Evolutionary conservation across 2,329 filamentous ascomycete species (phyloP), one percentile per base, ranked within the genome.

Genomic region (Paecilomyces variotii): DNA sequence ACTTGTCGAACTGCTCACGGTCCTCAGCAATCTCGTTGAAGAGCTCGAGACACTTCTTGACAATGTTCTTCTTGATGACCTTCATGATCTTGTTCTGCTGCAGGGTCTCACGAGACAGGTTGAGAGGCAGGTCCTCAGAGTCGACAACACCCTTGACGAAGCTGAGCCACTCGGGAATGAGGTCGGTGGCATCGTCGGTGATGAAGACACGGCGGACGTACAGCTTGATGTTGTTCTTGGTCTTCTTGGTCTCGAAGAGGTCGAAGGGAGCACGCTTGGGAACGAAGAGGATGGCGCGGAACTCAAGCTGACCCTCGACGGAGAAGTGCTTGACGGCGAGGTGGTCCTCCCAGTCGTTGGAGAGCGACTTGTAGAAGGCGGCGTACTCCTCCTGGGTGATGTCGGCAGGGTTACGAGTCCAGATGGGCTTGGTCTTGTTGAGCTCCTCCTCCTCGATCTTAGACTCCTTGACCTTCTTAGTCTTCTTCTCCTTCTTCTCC

Each of bases 61-160:
- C 92, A 67, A 99, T 96, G 88, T 99, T 99, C 91, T 99, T 99
- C 88, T 95, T 96, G 87, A 97, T 97, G 79, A 97, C 94, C 89
- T 97, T 97, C 94, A 97, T 97, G 85, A 99, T 99, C 91, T 97
- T 97, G 90, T 97, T 99, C 86, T 97, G 94, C 83, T 99, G 94
- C 55, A 99, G 91, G 60, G 93, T 97, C 88, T 99, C 94, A 89
- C 94, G 94, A 74, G 94, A 97, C 83, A 99, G 81, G 87, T 99
- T 99, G 79, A 99, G 89, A 70, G 94, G 94, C 64, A 99, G 89
- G 79, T 99, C 94, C 86, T 99, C 94, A 73, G 94, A 99, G 83
- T 99, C 94, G 78, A 99, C 94, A 71, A 99, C 94, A 88, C 94
- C 94, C 90, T 99, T 99, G 87, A 99, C 82, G 82, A 99, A 99